A percentile compares a stretch with the other conserved stretches of the same genome.
Evolutionary conservation across 805 yeast genomes (phyloP).

Genomic region (Dipodascopsis tothii): DNA sequence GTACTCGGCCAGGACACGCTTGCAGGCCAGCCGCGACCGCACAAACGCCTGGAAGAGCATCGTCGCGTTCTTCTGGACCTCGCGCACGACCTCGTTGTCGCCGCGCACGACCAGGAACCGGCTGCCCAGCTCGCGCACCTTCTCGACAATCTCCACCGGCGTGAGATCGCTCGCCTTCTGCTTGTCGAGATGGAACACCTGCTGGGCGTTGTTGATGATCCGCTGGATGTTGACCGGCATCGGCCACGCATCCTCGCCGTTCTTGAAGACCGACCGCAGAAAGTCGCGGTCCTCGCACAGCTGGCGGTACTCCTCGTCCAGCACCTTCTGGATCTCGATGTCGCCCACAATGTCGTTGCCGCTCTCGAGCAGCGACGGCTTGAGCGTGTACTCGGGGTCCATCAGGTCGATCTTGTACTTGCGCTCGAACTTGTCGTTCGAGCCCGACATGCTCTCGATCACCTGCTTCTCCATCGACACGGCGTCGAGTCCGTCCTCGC

Average conservation of each 20-base stretch:
- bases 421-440: conserved; percentile 71
- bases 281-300: conserved; percentile 67
- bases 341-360: conserved; percentile 90
- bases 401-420: conserved; percentile 82
- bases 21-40: conserved; percentile 84
- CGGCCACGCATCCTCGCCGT: conserved; percentile 96
- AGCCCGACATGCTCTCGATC: conserved; percentile 90
- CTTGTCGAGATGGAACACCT: conserved; percentile 88
- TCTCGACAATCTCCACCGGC: conserved; percentile 66
- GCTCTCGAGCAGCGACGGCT: conserved; percentile 72
- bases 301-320: conserved; percentile 81
- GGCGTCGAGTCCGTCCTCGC: conserved; percentile 99
- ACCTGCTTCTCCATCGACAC: conserved; percentile 96
- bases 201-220: conserved; percentile 93
- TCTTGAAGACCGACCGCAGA: conserved; percentile 76
- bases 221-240: conserved; percentile 95
- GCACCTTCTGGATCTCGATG: conserved; percentile 64
- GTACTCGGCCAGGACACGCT: conserved; percentile 87
- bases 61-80: conserved; percentile 91
- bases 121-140: conserved; percentile 61
- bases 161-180: conserved; percentile 84
- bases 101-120: conserved; percentile 78
- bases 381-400: conserved; percentile 52
- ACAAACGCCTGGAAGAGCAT: conserved; percentile 81
- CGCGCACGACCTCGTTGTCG: conserved; percentile 57